Evolutionary conservation across 164 flowering plant genomes (phyloP).

Genomic region (Vitis rupestris): DNA sequence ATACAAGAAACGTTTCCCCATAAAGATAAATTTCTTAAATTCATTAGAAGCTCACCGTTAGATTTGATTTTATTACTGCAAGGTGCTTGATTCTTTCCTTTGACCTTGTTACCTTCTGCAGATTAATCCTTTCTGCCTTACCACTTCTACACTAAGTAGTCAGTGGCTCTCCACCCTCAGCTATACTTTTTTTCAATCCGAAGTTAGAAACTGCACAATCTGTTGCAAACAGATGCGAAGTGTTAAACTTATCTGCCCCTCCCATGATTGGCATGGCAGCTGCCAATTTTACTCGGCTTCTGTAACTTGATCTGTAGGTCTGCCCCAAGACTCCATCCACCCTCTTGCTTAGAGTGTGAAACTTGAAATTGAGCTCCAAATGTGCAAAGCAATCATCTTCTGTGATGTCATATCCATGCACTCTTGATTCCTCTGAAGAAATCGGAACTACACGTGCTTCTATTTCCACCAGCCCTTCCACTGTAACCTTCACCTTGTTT

Average conservation of each 20-base stretch:
- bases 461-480: slow-evolving; percentile 9
- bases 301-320: slow-evolving; percentile 15
- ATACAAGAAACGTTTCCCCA: background rate
- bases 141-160: background rate
- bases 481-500: slow-evolving; percentile 10
- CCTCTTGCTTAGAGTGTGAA: slow-evolving; percentile 4
- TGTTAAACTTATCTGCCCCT: slow-evolving; percentile 13
- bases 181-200: slow-evolving; percentile 1
- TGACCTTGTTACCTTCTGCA: slow-evolving; percentile 4
- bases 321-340: slow-evolving; percentile 27
- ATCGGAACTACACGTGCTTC: slow-evolving; percentile 19
- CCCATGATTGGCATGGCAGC: slow-evolving; percentile 25
- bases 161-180: background rate
- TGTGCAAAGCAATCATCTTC: slow-evolving; percentile 23
- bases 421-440: slow-evolving; percentile 9
- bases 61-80: slow-evolving; percentile 1
- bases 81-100: background rate
- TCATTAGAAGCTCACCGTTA: background rate
- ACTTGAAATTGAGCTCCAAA: slow-evolving; percentile 26
- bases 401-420: slow-evolving; percentile 12
- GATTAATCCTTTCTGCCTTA: slow-evolving; percentile 3
- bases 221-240: slow-evolving; percentile 17
- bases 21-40: background rate
- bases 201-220: slow-evolving; percentile 22
- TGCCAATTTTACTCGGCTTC: slow-evolving; percentile 15